Base-by-base conservation (phyloP, 164 flowering plant genomes). In the Aristolochia fimbriata region DNA sequence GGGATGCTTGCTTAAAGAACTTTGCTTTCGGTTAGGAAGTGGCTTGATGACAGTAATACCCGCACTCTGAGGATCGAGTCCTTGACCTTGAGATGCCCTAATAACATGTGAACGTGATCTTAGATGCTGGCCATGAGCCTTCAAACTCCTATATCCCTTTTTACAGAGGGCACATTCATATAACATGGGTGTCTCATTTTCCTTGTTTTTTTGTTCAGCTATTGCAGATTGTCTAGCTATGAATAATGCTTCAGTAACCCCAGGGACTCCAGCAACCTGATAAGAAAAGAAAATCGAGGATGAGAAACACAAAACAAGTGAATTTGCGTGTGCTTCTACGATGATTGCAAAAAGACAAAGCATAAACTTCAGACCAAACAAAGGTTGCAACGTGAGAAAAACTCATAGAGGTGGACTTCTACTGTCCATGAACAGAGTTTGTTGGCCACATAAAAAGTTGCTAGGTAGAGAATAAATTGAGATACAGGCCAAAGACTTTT, bases 181-280 rank as follows among this genome's bases (percentile, higher is more conserved):
- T 0, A 83, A 69, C 96, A 91, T 82, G 1, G 86, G 93, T n/a
- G 84, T 63, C 58, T 81, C 83, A 67, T 51, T 73, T 25, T 60
- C 46, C 68, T 83, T 84, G 15, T 65, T 76, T 23, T 76, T 79
- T 76, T 88, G 93, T 62, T 83, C 86, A 55, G 89, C 91, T 58
- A 88, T 69, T 19, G 88, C 91, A 64, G 87, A 65, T 69, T 90
- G 91, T 62, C 88, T 84, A 33, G 96, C 96, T 47, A 75, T 52
- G 73, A 86, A 94, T 46, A 94, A 68, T 1, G 88, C 77, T 73
- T 94, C 99, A 2, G 97, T 94, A 67, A 94, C 92, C 57, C 99
- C 97, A 5, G 96, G 97, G 55, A 90, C 96, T 55, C 97, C 95
- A 25, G 96, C 95, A 58, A 94, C 85, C 99, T 94, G 72, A 43